A percentile compares a stretch with the other conserved stretches of the same genome.
phyloP scores from a whole-genome alignment of 306 rosid species.

The Rubus idaeus region DNA sequence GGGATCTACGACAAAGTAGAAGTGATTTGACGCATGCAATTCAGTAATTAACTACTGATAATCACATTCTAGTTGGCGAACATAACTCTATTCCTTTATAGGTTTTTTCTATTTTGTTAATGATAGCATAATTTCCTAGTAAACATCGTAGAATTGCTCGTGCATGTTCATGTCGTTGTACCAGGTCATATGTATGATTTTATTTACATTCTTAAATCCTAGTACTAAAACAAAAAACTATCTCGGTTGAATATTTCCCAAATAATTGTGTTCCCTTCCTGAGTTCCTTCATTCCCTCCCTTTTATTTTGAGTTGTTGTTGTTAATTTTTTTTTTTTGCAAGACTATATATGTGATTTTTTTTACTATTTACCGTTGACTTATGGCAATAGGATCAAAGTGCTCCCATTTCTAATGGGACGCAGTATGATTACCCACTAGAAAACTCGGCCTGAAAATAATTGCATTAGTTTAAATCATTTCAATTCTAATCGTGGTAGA shows the following conservation, averaged over 20 bases:
- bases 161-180: background rate
- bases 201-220: background rate
- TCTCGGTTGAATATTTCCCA: background rate
- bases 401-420: slow-evolving; percentile 12
- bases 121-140: background rate
- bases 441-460: background rate
- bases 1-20: slow-evolving; percentile 6
- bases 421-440: slow-evolving; percentile 5
- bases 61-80: background rate
- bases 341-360: background rate
- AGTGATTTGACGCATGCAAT: background rate
- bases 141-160: no score
- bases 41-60: background rate
- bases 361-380: slow-evolving; percentile 7
- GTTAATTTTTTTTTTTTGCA: background rate
- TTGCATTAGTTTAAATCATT: background rate
- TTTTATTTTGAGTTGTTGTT: background rate
- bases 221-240: background rate
- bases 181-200: background rate
- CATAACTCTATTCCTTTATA: background rate
- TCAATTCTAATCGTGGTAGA: background rate
- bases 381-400: background rate
- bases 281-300: background rate
- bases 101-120: background rate
- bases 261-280: background rate